phyloP scores from a whole-genome alignment of 768 basidiomycete genomes.

The Lactarius hatsudake region DNA sequence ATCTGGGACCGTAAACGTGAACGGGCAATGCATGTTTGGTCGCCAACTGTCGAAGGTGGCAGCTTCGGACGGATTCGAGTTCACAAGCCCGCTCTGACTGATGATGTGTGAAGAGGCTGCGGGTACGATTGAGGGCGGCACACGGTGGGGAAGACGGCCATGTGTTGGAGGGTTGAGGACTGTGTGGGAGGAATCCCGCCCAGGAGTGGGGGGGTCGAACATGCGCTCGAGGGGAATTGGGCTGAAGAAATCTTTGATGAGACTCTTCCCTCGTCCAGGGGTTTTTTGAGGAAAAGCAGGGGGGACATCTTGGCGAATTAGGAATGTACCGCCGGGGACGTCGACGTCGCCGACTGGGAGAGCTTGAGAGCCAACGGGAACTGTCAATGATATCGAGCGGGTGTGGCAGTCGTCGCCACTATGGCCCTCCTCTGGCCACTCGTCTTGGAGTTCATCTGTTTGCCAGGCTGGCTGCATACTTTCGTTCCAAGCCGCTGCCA shows the following conservation, averaged over 20 bases:
- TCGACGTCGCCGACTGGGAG: conserved; percentile 37
- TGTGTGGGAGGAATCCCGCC: conserved; percentile 28
- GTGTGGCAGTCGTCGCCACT: conserved; percentile 37
- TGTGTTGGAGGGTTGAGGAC: conserved; percentile 27
- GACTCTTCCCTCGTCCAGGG: conserved; percentile 59
- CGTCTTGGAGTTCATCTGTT: conserved; percentile 86
- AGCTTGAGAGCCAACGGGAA: conserved; percentile 52
- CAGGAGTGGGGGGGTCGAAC: conserved; percentile 93
- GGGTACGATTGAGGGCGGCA: background rate
- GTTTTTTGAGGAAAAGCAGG: conserved; percentile 61
- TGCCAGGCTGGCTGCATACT: conserved; percentile 64
- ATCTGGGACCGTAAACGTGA: conserved; percentile 72
- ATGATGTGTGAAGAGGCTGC: background rate
- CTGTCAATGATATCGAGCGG: conserved; percentile 39
- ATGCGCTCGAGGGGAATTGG: conserved; percentile 84
- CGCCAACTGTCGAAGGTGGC: conserved; percentile 42
- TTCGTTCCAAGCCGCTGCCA: background rate
- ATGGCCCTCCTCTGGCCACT: conserved; percentile 75
- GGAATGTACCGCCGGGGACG: conserved; percentile 60
- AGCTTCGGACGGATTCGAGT: conserved; percentile 51
- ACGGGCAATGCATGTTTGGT: conserved; percentile 53
- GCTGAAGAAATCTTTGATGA: conserved; percentile 82
- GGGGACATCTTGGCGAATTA: conserved; percentile 68
- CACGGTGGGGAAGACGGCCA: conserved; percentile 36
- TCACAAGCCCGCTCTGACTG: conserved; percentile 43